These are phyloP conservation scores for Lactifluus volemus DNA, from an alignment of 768 basidiomycete species.

Conservation along the genomic window DNA sequence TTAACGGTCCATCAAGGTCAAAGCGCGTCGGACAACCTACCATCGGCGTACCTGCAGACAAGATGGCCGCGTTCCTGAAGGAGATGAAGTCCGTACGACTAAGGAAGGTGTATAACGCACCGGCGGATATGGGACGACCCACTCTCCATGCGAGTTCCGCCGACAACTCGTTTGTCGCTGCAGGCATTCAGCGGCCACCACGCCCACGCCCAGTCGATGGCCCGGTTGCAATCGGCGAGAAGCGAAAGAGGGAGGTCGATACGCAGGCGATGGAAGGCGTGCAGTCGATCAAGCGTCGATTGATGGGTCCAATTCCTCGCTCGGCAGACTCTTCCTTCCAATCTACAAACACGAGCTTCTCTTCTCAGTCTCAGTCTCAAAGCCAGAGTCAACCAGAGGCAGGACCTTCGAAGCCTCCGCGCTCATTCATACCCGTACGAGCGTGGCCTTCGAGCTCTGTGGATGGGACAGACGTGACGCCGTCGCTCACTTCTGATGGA, in stretches of 20 bases:
- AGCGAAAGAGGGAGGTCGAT: constrained; percentile 15
- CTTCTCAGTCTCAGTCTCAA: not conserved
- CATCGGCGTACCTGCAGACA: constrained; percentile 63
- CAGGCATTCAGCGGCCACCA: constrained; percentile 11
- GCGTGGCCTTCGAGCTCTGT: constrained; percentile 15
- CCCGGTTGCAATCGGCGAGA: constrained; percentile 1
- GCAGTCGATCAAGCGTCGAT: constrained; percentile 8
- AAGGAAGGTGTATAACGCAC: constrained; percentile 36
- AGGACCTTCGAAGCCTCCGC: constrained; percentile 4
- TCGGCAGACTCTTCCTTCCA: not conserved
- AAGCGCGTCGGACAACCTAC: constrained; percentile 52
- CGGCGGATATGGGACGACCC: constrained; percentile 19
- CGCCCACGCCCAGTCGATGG: not conserved
- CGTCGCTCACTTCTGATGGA: constrained; percentile 18
- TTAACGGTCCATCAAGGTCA: constrained; percentile 36
- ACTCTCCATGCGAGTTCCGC: constrained; percentile 6
- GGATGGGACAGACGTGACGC: constrained; percentile 19
- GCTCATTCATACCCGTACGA: constrained; percentile 9
- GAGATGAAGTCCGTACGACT: constrained; percentile 73
- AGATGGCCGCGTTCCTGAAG: constrained; percentile 72
- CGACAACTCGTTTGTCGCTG: constrained; percentile 1
- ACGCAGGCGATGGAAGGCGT: not conserved
- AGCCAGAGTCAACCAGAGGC: constrained; percentile 1
- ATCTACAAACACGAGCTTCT: constrained; percentile 11
- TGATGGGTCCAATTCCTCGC: constrained; percentile 6